Evolutionary conservation across 1,284 basidiomycete species (phyloP), one percentile per base, ranked within the genome.

Genomic region (Cutaneotrichosporon daszewskae): DNA sequence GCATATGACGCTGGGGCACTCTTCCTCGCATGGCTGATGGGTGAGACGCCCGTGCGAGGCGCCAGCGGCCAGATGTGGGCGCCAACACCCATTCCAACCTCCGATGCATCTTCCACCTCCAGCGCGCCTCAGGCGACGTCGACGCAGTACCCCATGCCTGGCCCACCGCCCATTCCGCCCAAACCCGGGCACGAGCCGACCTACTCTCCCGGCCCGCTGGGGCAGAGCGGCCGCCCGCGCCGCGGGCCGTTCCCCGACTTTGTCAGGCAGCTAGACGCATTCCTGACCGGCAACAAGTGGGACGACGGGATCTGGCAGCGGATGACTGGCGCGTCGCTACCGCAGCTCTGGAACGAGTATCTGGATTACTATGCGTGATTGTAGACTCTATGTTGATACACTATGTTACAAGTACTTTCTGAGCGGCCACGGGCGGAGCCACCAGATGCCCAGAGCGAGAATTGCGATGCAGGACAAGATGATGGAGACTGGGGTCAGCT

Each of bases 1-100:
- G 55, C 47, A 4, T 61, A 65, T 32, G 62, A 62, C 43, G 43
- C 51, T 5, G 60, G 62, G 11, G 62, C 60, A 0, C 40, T 53
- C 33, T 65, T 65, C 41, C 42, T 65, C 7, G 37, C 42, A 20
- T 65, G 59, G 58, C 45, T 65, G 20, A 51, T 47, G 23, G 58
- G 54, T 13, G 33, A 37, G 19, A n/a, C n/a, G n/a, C n/a, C n/a
- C n/a, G n/a, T n/a, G n/a, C n/a, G n/a, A n/a, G n/a, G n/a, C n/a
- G n/a, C n/a, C n/a, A n/a, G n/a, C n/a, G n/a, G n/a, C n/a, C n/a
- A n/a, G n/a, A n/a, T n/a, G n/a, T n/a, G n/a, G n/a, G n/a, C n/a
- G n/a, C n/a, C n/a, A n/a, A n/a, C n/a, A n/a, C n/a, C n/a, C n/a
- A n/a, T n/a, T n/a, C n/a, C n/a, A n/a, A n/a, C n/a, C n/a, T n/a